Conservation (phyloP, 2,329 filamentous ascomycete genomes). For the Chrysoporthe austroafricana region DNA sequence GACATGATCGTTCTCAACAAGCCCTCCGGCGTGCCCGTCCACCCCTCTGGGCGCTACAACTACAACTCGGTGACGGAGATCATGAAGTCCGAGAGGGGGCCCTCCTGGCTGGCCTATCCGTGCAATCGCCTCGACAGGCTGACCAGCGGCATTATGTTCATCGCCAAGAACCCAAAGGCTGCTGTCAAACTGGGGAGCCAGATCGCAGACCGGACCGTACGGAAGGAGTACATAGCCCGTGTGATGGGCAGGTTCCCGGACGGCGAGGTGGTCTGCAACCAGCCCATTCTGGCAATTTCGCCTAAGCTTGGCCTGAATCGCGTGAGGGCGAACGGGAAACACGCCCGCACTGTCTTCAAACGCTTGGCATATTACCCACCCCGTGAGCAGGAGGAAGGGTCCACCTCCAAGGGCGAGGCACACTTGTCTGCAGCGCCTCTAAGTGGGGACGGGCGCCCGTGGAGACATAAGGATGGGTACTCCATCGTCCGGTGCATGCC, state of each 20-base stretch:
- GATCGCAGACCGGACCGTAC: conserved; percentile 78
- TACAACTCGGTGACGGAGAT: conserved; percentile 96
- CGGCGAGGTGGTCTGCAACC: conserved; percentile 87
- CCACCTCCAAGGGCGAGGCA: conserved; percentile 32
- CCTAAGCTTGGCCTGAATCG: conserved; percentile 94
- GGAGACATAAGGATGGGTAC: conserved; percentile 73
- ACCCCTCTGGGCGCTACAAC: conserved; percentile 93
- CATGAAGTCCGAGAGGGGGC: conserved; percentile 74
- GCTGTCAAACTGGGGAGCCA: conserved; percentile 78
- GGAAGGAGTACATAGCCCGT: conserved; percentile 93
- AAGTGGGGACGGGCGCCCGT: conserved; percentile 40
- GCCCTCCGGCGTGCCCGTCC: conserved; percentile 88
- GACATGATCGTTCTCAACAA: conserved; percentile 97
- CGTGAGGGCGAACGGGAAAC: conserved; percentile 90
- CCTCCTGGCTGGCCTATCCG: conserved; percentile 62
- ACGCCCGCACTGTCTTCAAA: conserved; percentile 88
- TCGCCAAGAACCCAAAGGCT: conserved; percentile 82
- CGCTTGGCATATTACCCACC: conserved; percentile 88
- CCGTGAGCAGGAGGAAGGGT: conserved; percentile 25
- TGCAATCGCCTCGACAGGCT: conserved; percentile 94
- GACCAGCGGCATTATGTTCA: conserved; percentile 97
- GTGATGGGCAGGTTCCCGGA: conserved; percentile 92
- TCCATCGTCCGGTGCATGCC: conserved; percentile 94
- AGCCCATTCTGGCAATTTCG: conserved; percentile 91
- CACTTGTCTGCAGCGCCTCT: conserved; percentile 21